Evolutionary conservation across 495 filamentous ascomycete genomes (phyloP).

Genomic region (Immersiella caudata): DNA sequence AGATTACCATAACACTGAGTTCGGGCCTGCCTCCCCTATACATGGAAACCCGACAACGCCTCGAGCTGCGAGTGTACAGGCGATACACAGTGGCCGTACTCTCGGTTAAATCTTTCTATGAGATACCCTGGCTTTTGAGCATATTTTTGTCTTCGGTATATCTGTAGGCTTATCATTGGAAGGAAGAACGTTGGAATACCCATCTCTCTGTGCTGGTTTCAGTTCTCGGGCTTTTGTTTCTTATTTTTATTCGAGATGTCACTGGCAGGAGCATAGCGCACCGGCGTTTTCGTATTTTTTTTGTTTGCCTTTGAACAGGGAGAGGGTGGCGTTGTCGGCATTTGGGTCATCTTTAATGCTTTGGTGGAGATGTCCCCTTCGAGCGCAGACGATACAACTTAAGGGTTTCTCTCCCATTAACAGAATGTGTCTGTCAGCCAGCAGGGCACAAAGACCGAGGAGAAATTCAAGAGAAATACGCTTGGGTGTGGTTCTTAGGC

Average conservation of each 20-base stretch:
- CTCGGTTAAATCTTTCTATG: slow-evolving; percentile 43
- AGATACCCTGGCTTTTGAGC: slow-evolving; percentile 32
- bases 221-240: slow-evolving; percentile 6
- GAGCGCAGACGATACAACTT: neutral
- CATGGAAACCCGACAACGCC: slow-evolving; percentile 47
- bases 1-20: slow-evolving; percentile 42
- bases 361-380: neutral
- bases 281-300: slow-evolving; percentile 27
- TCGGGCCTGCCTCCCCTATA: slow-evolving; percentile 44
- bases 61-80: slow-evolving; percentile 51
- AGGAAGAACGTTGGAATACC: slow-evolving; percentile 26
- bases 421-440: neutral
- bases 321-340: neutral
- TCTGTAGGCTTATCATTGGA: slow-evolving; percentile 25
- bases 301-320: neutral
- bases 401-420: neutral
- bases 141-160: slow-evolving; percentile 20
- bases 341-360: neutral
- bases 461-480: too few species aligned
- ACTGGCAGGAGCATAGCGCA: slow-evolving; percentile 30
- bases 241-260: slow-evolving; percentile 27
- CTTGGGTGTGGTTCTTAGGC: too few species aligned
- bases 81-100: slow-evolving; percentile 54
- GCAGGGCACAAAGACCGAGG: too few species aligned
- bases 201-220: slow-evolving; percentile 15